Base-by-base conservation (phyloP, 139 green algal species). In the Coccomyxa sp. region DNA sequence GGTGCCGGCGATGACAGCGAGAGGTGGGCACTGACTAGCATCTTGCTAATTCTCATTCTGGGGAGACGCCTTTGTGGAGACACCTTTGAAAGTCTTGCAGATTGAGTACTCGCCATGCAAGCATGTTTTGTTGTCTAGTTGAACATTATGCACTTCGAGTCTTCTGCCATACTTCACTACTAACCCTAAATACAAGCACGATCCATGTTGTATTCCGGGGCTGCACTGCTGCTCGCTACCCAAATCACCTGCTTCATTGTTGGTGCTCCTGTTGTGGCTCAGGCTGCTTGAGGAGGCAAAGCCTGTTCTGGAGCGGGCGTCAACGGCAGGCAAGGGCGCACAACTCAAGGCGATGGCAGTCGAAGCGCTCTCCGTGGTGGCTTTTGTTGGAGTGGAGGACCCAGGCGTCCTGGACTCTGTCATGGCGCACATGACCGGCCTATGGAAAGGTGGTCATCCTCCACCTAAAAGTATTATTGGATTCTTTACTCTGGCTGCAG, bases 301-400 rank as follows among this genome's bases (percentile, higher is more conserved):
- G 58, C 76, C 88, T 0, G 82, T 90, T 31, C 82, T 96, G 66
- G 86, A 91, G 67, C 88, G 85, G 4, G 63, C 87, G 0, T 78
- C 85, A 0, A 83, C 82, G 58, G 75, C 80, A 0, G 31, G 84
- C 67, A 90, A 90, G 77, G 81, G 77, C 51, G 23, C 68, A 0
- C 82, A 75, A 10, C 66, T 76, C 27, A 86, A 82, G 21, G 83
- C 68, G 13, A 87, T 88, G 0, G 91, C 86, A 0, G 67, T 87
- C 13, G 92, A 96, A 21, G 79, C 84, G 57, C 88, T 96, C 23
- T 83, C 85, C 25, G 28, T 95, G 67, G 81, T 86, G 38, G 89
- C 86, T 68, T 96, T 95, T 63, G 84, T 94, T 7, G 83, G 81
- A 13, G 68, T 60, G 1, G 89, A 93, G 66, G 92, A 93, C 30